These are phyloP conservation scores for Talaromyces sp. DNA, from an alignment of 2,329 filamentous ascomycete species.

Conservation along the genomic window DNA sequence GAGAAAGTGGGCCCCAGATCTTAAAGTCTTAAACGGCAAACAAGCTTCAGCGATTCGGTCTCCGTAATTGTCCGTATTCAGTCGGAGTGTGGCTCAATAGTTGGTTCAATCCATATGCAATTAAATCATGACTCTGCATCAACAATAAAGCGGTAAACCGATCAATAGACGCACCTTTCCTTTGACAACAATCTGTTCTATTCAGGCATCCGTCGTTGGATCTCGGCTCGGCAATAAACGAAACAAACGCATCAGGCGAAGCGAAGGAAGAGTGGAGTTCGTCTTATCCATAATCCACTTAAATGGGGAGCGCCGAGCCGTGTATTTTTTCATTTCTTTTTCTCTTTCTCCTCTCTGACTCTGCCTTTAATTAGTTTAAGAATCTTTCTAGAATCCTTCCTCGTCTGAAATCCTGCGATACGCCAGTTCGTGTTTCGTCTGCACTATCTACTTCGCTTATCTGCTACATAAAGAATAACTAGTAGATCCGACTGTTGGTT, in stretches of 20 bases:
- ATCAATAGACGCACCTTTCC: not conserved
- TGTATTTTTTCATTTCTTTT: constrained; percentile 1
- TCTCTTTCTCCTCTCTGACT: not conserved
- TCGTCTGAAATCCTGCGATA: constrained; percentile 12
- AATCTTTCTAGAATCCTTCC: constrained; percentile 18
- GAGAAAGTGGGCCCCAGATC: not conserved
- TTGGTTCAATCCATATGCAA: no score
- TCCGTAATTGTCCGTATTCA: not conserved
- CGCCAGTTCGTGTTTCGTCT: not conserved
- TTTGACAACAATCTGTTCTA: not conserved
- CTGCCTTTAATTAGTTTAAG: not conserved
- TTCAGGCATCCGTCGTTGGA: not conserved
- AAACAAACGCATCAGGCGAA: constrained; percentile 1
- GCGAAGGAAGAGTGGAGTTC: not conserved
- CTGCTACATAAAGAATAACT: not conserved
- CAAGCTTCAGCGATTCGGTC: constrained; percentile 3
- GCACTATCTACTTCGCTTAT: no score
- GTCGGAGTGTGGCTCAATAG: no score
- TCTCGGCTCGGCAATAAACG: not conserved
- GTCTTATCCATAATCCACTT: constrained; percentile 1
- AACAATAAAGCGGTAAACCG: not conserved
- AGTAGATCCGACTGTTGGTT: not conserved
- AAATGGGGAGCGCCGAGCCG: not conserved
- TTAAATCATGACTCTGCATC: not conserved
- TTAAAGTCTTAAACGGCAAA: not conserved